phyloP scores from a whole-genome alignment of 2,329 filamentous ascomycete genomes.

The Keithomyces neogunnii region DNA sequence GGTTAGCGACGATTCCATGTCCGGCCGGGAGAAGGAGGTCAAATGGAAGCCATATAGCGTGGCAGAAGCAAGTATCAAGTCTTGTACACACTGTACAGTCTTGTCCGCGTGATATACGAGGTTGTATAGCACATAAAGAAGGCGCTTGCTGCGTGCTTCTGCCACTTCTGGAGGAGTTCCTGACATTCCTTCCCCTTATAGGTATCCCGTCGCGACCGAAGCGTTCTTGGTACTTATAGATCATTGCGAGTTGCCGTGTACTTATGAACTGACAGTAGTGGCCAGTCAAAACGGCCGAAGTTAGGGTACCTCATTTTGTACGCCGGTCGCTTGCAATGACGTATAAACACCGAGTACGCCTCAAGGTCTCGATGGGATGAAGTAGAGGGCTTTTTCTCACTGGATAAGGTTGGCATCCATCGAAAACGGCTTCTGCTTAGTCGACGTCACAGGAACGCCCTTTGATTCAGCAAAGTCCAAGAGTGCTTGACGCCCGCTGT shows the following conservation, averaged over 20 bases:
- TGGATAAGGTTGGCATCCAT: constrained; percentile 6
- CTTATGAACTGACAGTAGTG: background rate
- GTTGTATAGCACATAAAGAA: background rate
- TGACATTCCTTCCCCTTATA: background rate
- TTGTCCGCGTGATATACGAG: background rate
- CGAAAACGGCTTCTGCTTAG: constrained; percentile 1
- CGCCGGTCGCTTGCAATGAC: background rate
- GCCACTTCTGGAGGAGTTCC: background rate
- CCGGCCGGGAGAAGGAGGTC: background rate
- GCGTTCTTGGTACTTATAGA: background rate
- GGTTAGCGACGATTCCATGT: background rate
- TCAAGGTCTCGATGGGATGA: background rate
- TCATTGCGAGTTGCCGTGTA: constrained; percentile 1
- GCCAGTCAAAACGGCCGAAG: background rate
- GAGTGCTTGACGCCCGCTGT: constrained; percentile 2
- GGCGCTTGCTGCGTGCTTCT: background rate
- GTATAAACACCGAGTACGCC: background rate
- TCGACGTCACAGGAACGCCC: constrained; percentile 5
- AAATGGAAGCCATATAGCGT: background rate
- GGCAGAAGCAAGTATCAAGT: constrained; percentile 1
- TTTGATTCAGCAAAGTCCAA: constrained; percentile 3
- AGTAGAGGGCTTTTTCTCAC: background rate
- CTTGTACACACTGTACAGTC: background rate
- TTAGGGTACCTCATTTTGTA: background rate
- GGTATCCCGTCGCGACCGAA: background rate